Conservation (phyloP, 2,329 filamentous ascomycete genomes). For the Exophiala dermatitidis region DNA sequence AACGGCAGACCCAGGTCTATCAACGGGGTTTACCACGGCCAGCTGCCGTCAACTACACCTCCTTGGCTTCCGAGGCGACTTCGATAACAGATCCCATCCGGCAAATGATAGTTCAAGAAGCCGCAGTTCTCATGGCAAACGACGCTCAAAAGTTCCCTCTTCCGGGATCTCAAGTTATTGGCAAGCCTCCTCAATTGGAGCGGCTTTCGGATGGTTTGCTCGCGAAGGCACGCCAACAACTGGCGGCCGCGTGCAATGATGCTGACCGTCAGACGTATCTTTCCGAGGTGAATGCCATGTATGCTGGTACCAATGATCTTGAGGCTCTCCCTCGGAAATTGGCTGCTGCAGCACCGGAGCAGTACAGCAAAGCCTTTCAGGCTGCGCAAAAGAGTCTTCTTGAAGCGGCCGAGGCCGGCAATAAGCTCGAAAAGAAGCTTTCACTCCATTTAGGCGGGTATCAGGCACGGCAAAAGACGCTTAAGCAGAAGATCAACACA, state of each 20-base stretch:
- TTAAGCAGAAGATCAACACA: conserved; percentile 71
- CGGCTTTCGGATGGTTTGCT: conserved; percentile 64
- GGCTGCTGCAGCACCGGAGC: conserved; percentile 69
- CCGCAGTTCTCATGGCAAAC: conserved; percentile 69
- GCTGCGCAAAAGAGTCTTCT: conserved; percentile 66
- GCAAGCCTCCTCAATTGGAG: conserved; percentile 53
- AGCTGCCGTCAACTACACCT: conserved; percentile 60
- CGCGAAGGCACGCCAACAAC: conserved; percentile 66
- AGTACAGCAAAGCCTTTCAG: conserved; percentile 63
- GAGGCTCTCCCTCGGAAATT: conserved; percentile 63
- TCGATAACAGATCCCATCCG: conserved; percentile 57
- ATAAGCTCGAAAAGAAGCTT: conserved; percentile 92
- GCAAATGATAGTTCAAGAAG: conserved; percentile 66
- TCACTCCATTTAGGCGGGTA: conserved; percentile 81
- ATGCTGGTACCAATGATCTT: conserved; percentile 47
- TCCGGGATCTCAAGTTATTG: conserved; percentile 59
- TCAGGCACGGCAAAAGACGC: conserved; percentile 71
- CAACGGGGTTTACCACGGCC: conserved; percentile 77
- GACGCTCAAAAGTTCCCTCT: conserved; percentile 71
- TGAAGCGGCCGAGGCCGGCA: conserved; percentile 66
- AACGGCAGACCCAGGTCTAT: conserved; percentile 82
- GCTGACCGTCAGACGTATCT: conserved; percentile 45
- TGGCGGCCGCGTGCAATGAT: conserved; percentile 60
- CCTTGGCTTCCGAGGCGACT: conserved; percentile 58
- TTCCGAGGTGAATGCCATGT: conserved; percentile 36